phyloP scores from a whole-genome alignment of 1,139 yeast species.

The Geotrichum citri-aurantii region DNA sequence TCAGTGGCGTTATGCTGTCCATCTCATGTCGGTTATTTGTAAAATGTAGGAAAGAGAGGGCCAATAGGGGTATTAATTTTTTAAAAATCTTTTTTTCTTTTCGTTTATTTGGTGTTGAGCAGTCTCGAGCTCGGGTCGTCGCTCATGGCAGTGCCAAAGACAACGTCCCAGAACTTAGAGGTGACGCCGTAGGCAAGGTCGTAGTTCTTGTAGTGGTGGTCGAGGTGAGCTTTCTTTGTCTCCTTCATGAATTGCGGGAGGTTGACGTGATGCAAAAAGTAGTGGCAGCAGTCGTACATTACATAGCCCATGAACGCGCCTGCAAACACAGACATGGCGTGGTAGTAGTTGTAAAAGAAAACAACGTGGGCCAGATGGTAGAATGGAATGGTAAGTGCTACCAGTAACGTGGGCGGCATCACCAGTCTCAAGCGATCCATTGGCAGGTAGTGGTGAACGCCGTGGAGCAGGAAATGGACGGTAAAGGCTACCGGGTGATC shows the following conservation, averaged over 20 bases:
- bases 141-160: slow-evolving; percentile 64
- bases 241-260: slow-evolving; percentile 72
- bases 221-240: slow-evolving; percentile 83
- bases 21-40: background rate
- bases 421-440: slow-evolving; percentile 93
- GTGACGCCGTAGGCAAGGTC: slow-evolving; percentile 97
- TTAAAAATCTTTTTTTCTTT: too few species aligned
- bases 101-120: background rate
- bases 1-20: background rate
- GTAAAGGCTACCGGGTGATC: slow-evolving; percentile 69
- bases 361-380: slow-evolving; percentile 53
- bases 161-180: slow-evolving; percentile 85
- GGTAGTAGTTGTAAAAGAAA: slow-evolving; percentile 48
- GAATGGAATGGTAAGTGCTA: slow-evolving; percentile 53
- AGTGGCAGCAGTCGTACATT: slow-evolving; percentile 84
- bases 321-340: slow-evolving; percentile 70
- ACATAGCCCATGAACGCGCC: slow-evolving; percentile 95
- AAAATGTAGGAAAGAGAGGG: background rate
- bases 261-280: slow-evolving; percentile 77
- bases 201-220: slow-evolving; percentile 95
- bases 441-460: slow-evolving; percentile 94
- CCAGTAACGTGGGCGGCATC: slow-evolving; percentile 86
- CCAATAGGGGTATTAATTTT: background rate
- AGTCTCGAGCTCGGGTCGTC: slow-evolving; percentile 22
- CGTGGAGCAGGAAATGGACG: slow-evolving; percentile 84